Percentiles rank a stretch among this genome's conserved stretches.
Evolutionary conservation across 1,139 yeast species (phyloP).

Genomic region (Scheffersomyces segobiensis): DNA sequence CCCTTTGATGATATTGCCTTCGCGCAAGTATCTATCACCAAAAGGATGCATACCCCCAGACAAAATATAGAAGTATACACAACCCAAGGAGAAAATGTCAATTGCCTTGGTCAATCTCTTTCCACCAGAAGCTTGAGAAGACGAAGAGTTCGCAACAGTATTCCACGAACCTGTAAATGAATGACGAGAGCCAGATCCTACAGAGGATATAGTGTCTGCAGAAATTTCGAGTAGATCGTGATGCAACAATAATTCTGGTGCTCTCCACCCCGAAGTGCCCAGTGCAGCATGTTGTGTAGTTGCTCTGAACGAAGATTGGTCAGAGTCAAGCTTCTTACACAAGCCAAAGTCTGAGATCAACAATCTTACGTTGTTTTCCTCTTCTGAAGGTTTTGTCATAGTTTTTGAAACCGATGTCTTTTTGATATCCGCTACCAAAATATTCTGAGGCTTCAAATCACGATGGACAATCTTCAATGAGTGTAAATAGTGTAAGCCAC

Average conservation of each 20-base stretch:
- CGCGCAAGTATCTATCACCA: constrained; percentile 85
- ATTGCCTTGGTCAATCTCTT: constrained; percentile 85
- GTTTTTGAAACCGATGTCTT: constrained; percentile 13
- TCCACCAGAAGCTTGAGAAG: constrained; percentile 18
- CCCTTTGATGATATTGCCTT: constrained; percentile 82
- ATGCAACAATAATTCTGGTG: constrained; percentile 77
- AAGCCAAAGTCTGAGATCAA: constrained; percentile 94
- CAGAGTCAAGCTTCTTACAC: constrained; percentile 87
- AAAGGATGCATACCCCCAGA: constrained; percentile 91
- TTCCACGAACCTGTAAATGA: constrained; percentile 4
- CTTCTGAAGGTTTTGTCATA: constrained; percentile 8
- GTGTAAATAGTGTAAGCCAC: constrained; percentile 86
- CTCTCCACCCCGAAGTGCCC: constrained; percentile 98
- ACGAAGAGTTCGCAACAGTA: background rate
- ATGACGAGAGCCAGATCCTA: constrained; percentile 22
- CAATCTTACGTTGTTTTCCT: constrained; percentile 47
- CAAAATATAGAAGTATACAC: constrained; percentile 85
- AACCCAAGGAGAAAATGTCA: constrained; percentile 92
- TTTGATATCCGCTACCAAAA: constrained; percentile 75
- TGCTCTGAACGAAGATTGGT: constrained; percentile 90
- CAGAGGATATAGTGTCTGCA: constrained; percentile 40
- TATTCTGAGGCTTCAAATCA: constrained; percentile 95
- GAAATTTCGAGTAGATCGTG: constrained; percentile 43
- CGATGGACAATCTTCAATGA: constrained; percentile 91
- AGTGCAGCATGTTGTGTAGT: constrained; percentile 87